phyloP scores from a whole-genome alignment of 305 asterid genomes.

The Stenogyne calaminthoides region DNA sequence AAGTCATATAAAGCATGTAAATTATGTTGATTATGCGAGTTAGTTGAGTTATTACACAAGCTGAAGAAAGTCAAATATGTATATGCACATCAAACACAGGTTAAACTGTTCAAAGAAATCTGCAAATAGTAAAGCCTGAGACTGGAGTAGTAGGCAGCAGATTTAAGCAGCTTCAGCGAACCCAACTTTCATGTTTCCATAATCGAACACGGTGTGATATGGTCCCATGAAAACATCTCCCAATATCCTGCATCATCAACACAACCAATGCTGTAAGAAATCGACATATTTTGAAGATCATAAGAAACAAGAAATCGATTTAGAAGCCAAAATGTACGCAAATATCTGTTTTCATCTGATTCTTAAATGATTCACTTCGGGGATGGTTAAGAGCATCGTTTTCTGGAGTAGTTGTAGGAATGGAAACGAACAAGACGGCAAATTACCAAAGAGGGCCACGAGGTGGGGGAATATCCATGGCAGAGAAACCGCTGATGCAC shows the following conservation, averaged over 20 bases:
- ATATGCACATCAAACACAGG: neutral
- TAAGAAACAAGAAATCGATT: neutral
- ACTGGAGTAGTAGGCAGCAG: neutral
- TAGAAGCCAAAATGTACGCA: neutral
- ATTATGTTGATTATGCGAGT: neutral
- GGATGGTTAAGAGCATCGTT: neutral
- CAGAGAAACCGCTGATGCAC: constrained; percentile 89
- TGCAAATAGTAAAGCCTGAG: neutral
- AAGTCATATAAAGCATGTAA: neutral
- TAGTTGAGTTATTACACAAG: constrained; percentile 22
- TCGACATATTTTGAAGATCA: neutral
- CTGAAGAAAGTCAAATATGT: constrained; percentile 4
- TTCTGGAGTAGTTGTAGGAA: neutral
- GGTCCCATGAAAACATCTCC: constrained; percentile 89
- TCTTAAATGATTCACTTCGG: neutral
- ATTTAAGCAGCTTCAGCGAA: constrained; percentile 80
- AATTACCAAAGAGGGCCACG: constrained; percentile 95
- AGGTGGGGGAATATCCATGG: constrained; percentile 85
- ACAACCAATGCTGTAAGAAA: neutral
- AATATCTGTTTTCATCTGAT: neutral
- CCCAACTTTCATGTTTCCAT: constrained; percentile 66
- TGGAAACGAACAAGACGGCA: constrained; percentile 11
- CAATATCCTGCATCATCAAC: constrained; percentile 60
- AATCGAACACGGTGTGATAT: constrained; percentile 84
- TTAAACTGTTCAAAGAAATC: constrained; percentile 10